Base-by-base conservation (phyloP, 2,329 filamentous ascomycete species). In the Lanzia echinophila region DNA sequence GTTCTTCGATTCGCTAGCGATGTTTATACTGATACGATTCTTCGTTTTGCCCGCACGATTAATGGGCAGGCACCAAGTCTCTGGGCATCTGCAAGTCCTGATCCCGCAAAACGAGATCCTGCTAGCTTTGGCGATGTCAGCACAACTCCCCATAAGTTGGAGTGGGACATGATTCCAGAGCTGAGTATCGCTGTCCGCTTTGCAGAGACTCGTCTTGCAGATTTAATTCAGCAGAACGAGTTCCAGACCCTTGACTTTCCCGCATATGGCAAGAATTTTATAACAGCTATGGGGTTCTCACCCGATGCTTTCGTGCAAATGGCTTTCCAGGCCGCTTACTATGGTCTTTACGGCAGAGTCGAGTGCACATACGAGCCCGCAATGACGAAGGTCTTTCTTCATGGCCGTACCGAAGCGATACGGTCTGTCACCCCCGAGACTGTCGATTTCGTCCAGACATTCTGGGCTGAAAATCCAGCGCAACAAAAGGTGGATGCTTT, bases 261-360 rank as follows among this genome's bases (percentile, higher is more conserved):
- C 47, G 82, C 85, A 22, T 99, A 95, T 63, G 94, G 94, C 61
- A 96, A 96, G 76, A 96, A 94, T 70, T 96, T 96, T 68, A 96
- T 99, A 71, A 97, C 90, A 0, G 90, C 87, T 0, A 95, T 95
- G 85, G 92, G 92, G 7, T 95, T 97, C 71, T 97, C 92, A 0
- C 92, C 94, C 0, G 94, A 97, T 68, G 94, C 94, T 0, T 99
- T 96, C 68, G 88, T 99, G 19, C 94, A 99, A 70, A 97, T 99
- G 92, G 94, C 94, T 0, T 96, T 96, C 74, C 94, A 99, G 70
- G 92, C 92, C 4, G 92, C 94, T 1, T 97, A 99, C 74, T 99
- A 96, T 66, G 94, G 94, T 2, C 79, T 99, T 7, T 99, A 97
- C 64, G 94, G 94, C 3, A 84, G 90, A 4, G 83, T 96, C 1